A percentile compares a stretch with the other conserved stretches of the same genome.
Conservation (phyloP, 208 protist genomes). For the Naegleria lovaniensis region DNA sequence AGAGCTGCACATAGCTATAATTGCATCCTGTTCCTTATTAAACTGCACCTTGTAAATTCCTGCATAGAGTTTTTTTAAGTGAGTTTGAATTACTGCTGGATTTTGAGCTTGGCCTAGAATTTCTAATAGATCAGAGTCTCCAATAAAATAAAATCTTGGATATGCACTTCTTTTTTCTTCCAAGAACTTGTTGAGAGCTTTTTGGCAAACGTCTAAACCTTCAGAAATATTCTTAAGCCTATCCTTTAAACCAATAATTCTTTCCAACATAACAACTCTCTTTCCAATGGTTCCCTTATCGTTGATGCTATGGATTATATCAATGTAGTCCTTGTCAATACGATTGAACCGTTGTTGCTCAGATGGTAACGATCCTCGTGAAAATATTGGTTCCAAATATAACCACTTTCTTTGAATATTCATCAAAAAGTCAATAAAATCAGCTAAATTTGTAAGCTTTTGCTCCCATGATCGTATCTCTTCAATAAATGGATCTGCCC, state of each 20-base stretch:
- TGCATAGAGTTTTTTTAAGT: constrained; percentile 97
- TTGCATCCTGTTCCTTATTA: constrained; percentile 69
- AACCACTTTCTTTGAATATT: constrained; percentile 96
- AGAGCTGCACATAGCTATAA: constrained; percentile 75
- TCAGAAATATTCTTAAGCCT: constrained; percentile 77
- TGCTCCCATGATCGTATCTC: constrained; percentile 80
- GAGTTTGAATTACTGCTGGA: constrained; percentile 88
- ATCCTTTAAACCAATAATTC: constrained; percentile 66
- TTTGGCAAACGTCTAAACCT: constrained; percentile 92
- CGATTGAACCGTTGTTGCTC: constrained; percentile 88
- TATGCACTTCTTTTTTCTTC: constrained; percentile 92
- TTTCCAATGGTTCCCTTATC: constrained; percentile 46
- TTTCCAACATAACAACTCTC: constrained; percentile 71
- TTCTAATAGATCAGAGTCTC: constrained; percentile 96
- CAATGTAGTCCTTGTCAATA: constrained; percentile 86
- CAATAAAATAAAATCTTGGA: constrained; percentile 98
- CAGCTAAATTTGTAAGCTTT: constrained; percentile 77
- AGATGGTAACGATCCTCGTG: constrained; percentile 84
- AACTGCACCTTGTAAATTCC: constrained; percentile 90
- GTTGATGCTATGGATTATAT: constrained; percentile 76
- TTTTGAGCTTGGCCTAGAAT: constrained; percentile 90
- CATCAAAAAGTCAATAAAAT: constrained; percentile 83
- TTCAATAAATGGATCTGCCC: constrained; percentile 80
- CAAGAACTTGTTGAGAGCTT: constrained; percentile 91
- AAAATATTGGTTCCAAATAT: constrained; percentile 97